Evolutionary conservation across 2,329 filamentous ascomycete species (phyloP), one percentile per base, ranked within the genome.

Genomic region (Stromatinia cepivora): DNA sequence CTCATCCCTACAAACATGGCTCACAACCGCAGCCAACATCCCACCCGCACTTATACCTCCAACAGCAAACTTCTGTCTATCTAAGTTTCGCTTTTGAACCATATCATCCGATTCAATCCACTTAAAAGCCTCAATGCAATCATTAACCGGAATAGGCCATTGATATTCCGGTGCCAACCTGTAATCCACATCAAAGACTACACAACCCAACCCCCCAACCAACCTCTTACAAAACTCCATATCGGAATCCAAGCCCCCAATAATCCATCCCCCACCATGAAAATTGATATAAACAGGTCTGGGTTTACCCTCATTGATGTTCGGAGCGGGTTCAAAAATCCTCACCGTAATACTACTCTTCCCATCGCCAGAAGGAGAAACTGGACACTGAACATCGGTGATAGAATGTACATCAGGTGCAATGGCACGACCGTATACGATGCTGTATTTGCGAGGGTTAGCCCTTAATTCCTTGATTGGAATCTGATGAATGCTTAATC

Each of bases 121-220:
- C 71, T 80, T 75, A 48, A 84, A 70, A 15, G 78, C 80, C 70
- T 83, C 82, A 79, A 80, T 84, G 59, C 76, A 77, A 70, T 85
- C 83, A 45, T 81, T 74, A 9, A 81, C 77, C 20, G 79, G 80
- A 8, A 79, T 79, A 0, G 83, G 83, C 70, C 83, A 85, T 25
- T 78, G 78, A 71, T 82, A 75, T 69, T 84, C 81, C 0, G 83
- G 83, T 1, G 82, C 81, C 15, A 84, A 76, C 6, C 73, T 70
- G 64, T 83, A 82, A 69, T 82, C 81, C 34, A 83, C 79, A 71
- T 82, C 81, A 71, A 83, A 81, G 1, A 75, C 80, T 22, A 83
- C 81, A 54, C 80, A 71, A 22, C 79, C 76, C n/a, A 79, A 77
- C 22, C 80, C 77, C 42, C 80, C 76, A 34, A 80, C 79, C 17